These are phyloP conservation scores for Penicillium robsamsonii DNA, from an alignment of 495 filamentous ascomycete genomes.

Conservation along the genomic window DNA sequence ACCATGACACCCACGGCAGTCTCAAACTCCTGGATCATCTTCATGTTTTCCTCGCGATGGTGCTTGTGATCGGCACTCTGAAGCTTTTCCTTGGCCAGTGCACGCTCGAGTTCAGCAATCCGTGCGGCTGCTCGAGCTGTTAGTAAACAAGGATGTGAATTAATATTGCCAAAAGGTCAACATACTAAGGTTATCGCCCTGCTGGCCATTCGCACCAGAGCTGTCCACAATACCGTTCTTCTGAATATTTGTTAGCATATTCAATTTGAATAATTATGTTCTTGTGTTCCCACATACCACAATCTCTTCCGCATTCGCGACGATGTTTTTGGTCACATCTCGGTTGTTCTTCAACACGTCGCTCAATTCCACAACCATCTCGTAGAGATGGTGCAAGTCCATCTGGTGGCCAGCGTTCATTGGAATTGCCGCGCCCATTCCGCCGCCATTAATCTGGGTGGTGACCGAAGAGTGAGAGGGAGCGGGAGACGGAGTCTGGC, in stretches of 20 bases:
- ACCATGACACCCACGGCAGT: conserved; percentile 53
- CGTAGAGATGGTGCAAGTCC: conserved; percentile 81
- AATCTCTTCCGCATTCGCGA: conserved; percentile 63
- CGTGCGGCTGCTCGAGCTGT: conserved; percentile 37
- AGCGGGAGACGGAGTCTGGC: conserved; percentile 38
- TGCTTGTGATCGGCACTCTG: conserved; percentile 45
- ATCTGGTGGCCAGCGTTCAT: conserved; percentile 81
- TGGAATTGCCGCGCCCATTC: conserved; percentile 57
- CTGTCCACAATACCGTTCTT: conserved; percentile 48
- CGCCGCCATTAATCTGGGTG: conserved; percentile 53
- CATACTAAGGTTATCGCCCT: conserved; percentile 48
- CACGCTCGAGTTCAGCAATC: conserved; percentile 51
- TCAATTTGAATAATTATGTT: neutral
- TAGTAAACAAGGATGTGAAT: neutral
- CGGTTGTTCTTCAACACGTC: conserved; percentile 74
- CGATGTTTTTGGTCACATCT: conserved; percentile 70
- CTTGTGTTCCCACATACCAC: conserved; percentile 42
- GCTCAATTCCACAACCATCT: conserved; percentile 78
- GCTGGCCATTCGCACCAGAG: conserved; percentile 41
- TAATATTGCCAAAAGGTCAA: neutral
- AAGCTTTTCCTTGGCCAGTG: conserved; percentile 50
- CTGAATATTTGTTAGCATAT: conserved; percentile 25
- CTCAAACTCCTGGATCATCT: conserved; percentile 59
- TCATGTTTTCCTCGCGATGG: conserved; percentile 51
- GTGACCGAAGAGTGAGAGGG: conserved; percentile 27